Evolutionary conservation across 306 rosid species (phyloP), one percentile per base, ranked within the genome.

Genomic region (Prunus fruticosa): DNA sequence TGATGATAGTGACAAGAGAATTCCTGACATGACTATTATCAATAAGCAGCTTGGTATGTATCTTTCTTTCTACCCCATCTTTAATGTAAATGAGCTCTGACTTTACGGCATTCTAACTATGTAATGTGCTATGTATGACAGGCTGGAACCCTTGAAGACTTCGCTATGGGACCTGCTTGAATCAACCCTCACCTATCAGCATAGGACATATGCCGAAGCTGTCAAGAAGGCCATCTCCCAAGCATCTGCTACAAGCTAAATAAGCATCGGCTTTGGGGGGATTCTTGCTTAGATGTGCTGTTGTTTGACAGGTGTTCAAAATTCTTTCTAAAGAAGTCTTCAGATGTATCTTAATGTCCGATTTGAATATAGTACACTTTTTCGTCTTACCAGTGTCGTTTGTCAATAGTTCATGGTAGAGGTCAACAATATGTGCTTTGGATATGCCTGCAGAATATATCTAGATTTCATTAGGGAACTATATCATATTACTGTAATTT

Each of bases 1-100:
- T 5, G 98, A 93, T 57, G 98, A 93, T 28, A 91, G 98, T 30
- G 97, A 93, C 76, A 93, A 91, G 90, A 87, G 98, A 87, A 93
- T 93, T 80, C 98, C 97, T 0, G 97, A 91, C 89, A 93, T 93
- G 98, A 87, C 97, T 85, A 91, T 93, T 56, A 93, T 93, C 80
- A 88, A 91, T 75, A 89, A 53, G 79, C 98, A 93, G 67, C 97
- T 93, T 49, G 98, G 98, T 93, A 91, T 27, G 30, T 63, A 38
- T 75, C 13, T 34, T 65, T 65, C 45, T 56, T 56, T 30, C 63
- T 61, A 16, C 25, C 18, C 43, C 18, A 3, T 62, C 8, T 25
- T 8, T 13, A 43, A 62, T 25, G 43, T 22, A 22, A 30, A 50
- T 41, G 15, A 60, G 67, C 54, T 76, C 25, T 34, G 28, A 25